Evolutionary conservation across 805 yeast species (phyloP), one percentile per base, ranked within the genome.

Genomic region (Cyberlindnera xylosilytica): DNA sequence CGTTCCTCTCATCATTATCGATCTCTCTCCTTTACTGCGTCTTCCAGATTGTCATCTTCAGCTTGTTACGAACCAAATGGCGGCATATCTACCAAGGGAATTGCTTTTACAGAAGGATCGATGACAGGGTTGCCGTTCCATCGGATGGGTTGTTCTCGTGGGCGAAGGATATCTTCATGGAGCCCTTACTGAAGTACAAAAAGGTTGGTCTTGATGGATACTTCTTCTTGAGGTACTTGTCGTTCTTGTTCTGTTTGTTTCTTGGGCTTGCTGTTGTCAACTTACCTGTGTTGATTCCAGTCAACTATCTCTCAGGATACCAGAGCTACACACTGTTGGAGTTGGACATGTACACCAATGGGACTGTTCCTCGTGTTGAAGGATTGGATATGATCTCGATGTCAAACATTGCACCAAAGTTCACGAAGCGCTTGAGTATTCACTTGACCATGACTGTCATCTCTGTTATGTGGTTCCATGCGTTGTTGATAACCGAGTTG

Each of bases 371-470:
- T 0, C 22, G 53, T 13, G 59, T 60, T 3, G 43, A 50, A 4
- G 87, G 89, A 0, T 63, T 89, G 36, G 96, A 88, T 53, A 67
- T 63, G 37, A 66, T 87, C 7, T 84, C 95, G 16, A 74, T 86
- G 59, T 78, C 93, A 3, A 83, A 85, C 53, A 72, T 87, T 4
- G 73, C 87, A 0, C 68, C 73, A 5, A 51, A 68, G 2, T 74
- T 76, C 34, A 72, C 79, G 0, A 55, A 61, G 4, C 60, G 76
- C 18, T 68, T 83, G 45, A 67, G 79, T 45, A 76, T 79, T 18
- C 96, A 88, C 61, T 74, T 88, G 39, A 57, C 78, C 0, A 64
- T 83, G 62, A 70, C 85, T 3, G 42, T 82, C 0, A 50, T 78
- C 2, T 74, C 81, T 1, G 69, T 87, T 3, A 51, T 67, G 0